Evolutionary conservation across 2,329 filamentous ascomycete species (phyloP), one percentile per base, ranked within the genome.

Genomic region (Clarireedia homoeocarpa): DNA sequence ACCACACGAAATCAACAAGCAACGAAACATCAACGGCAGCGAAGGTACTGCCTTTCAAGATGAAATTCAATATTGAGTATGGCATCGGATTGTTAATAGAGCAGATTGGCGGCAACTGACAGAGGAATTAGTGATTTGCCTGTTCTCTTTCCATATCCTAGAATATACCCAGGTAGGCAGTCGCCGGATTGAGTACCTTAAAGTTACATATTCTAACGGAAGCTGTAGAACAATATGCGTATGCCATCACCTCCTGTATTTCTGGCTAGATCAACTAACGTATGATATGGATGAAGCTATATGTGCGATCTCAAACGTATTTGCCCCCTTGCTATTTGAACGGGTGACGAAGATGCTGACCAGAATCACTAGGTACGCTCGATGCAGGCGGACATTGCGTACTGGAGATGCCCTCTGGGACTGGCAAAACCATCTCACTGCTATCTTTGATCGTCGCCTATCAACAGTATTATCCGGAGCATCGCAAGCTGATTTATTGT

Each of bases 391-490:
- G 94, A 59, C 91, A 99, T 74, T 96, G 91, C 71, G 92, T 99
- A 23, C 75, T 99, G 65, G 94, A 99, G 75, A 99, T 99, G 94
- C 94, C 94, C 72, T 99, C 94, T 58, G 94, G 94, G 45, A 99
- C 94, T 24, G 94, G 94, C 59, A 99, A 99, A 77, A 99, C 94
- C 0, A 89, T 99, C 26, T 96, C 94, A 9, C 78, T 99, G 4
- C 77, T 99, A 46, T 96, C 94, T 0, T 81, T 99, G 64, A 99
- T 99, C 67, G 85, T 99, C 57, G 92, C 94, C 44, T 99, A 99
- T 67, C 95, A 99, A 72, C 89, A 94, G 70, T 86, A 91, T 70
- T 91, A 92, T 67, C 90, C 91, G 3, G 90, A 96, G 69, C 89
- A 94, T 66, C 81, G 95, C 55, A 99, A 99, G 73, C 83, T 99